phyloP scores from a whole-genome alignment of 768 basidiomycete species.

The Termitomyces sp. region DNA sequence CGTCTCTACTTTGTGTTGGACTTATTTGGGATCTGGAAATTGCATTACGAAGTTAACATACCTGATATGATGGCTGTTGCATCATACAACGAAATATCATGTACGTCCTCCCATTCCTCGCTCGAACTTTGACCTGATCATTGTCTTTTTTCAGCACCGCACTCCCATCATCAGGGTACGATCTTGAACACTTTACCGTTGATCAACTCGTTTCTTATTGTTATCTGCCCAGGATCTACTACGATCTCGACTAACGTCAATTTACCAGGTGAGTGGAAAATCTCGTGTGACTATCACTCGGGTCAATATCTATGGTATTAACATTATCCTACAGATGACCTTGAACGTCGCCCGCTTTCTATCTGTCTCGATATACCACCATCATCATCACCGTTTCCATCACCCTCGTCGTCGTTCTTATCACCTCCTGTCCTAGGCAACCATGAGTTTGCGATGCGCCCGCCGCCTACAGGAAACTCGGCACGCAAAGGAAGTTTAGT shows the following conservation, averaged over 20 bases:
- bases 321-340: background rate
- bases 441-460: constrained; percentile 64
- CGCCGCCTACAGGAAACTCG: constrained; percentile 25
- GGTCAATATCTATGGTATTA: background rate
- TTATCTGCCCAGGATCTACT: background rate
- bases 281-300: background rate
- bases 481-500: constrained; percentile 7
- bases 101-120: background rate
- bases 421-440: constrained; percentile 64
- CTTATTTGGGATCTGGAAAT: background rate
- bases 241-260: background rate
- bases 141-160: background rate
- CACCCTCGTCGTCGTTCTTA: constrained; percentile 63
- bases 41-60: too few relatives aligned
- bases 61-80: background rate
- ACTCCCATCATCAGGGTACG: background rate
- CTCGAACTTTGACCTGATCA: background rate
- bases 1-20: too few relatives aligned
- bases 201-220: background rate
- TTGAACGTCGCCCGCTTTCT: constrained; percentile 24
- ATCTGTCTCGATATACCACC: constrained; percentile 40
- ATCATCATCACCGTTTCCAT: constrained; percentile 50
- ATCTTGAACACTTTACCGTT: background rate
- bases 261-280: background rate
- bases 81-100: background rate